These are phyloP conservation scores for Gaultheria prostrata DNA, from an alignment of 148 eudicot genomes.

Conservation along the genomic window DNA sequence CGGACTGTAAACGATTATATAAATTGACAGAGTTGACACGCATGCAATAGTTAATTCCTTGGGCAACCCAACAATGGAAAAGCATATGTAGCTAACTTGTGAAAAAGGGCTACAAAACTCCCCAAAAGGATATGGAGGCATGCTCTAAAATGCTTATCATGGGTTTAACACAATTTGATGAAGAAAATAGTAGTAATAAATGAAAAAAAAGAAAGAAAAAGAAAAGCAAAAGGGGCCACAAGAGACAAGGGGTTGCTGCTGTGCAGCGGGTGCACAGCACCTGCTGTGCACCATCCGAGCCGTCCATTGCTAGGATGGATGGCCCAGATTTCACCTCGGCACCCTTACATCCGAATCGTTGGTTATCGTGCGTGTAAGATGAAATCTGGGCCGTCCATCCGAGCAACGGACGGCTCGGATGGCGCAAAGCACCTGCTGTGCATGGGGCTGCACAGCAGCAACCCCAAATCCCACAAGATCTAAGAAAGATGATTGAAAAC, in stretches of 20 bases:
- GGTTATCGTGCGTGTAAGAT: too few relatives aligned
- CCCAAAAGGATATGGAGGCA: neutral
- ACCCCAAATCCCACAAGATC: neutral
- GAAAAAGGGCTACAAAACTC: neutral
- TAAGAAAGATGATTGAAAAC: neutral
- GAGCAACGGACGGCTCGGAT: too few relatives aligned
- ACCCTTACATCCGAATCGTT: too few relatives aligned
- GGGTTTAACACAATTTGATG: neutral
- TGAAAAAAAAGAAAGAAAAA: neutral
- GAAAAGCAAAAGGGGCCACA: neutral
- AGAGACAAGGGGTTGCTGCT: too few relatives aligned
- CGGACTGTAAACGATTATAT: constrained; percentile 6
- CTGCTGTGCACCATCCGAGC: too few relatives aligned
- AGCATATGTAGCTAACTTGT: neutral
- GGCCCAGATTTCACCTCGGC: too few relatives aligned
- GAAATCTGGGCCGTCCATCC: too few relatives aligned
- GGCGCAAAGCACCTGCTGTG: too few relatives aligned
- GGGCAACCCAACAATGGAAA: neutral
- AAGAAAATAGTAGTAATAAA: neutral
- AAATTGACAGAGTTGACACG: constrained; percentile 16
- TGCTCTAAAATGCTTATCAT: constrained; percentile 9
- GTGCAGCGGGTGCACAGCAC: too few relatives aligned
- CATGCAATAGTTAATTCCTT: constrained; percentile 26
- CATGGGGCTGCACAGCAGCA: too few relatives aligned
- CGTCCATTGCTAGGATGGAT: too few relatives aligned